A percentile compares a stretch with the other conserved stretches of the same genome.
These are phyloP conservation scores for Hanseniaspora valbyensis DNA, from an alignment of 805 yeast genomes.

Conservation along the genomic window DNA sequence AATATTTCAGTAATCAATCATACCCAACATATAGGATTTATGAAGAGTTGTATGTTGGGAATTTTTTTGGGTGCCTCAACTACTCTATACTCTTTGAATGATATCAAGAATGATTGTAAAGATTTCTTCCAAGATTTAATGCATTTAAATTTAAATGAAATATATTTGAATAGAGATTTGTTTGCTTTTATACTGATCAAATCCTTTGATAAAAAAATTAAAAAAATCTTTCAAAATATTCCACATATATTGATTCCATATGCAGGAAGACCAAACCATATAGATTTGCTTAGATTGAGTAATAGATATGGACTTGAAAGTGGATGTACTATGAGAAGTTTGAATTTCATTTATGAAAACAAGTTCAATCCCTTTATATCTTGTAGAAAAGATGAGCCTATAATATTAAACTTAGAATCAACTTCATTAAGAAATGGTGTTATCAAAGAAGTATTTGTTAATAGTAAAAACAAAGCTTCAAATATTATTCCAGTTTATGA, in stretches of 20 bases:
- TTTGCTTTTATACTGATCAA: conserved; percentile 59
- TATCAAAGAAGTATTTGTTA: conserved; percentile 63
- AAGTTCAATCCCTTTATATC: conserved; percentile 64
- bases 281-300: conserved; percentile 46
- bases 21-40: conserved; percentile 73
- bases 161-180: conserved; percentile 75
- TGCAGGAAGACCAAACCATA: conserved; percentile 60
- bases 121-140: conserved; percentile 60
- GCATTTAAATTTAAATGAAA: conserved; percentile 71
- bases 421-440: conserved; percentile 83
- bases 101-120: conserved; percentile 63
- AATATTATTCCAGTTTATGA: conserved; percentile 48
- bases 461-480: too few species aligned
- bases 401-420: conserved; percentile 78
- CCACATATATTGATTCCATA: conserved; percentile 78
- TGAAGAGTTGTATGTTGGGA: conserved; percentile 76
- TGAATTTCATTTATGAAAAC: conserved; percentile 71
- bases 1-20: conserved; percentile 81
- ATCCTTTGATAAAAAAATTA: conserved; percentile 37
- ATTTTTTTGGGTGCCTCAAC: conserved; percentile 81
- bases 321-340: conserved; percentile 52
- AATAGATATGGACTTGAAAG: conserved; percentile 48
- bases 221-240: conserved; percentile 36
- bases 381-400: conserved; percentile 81
- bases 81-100: conserved; percentile 63